phyloP scores from a whole-genome alignment of 352 stramenopile genomes.

The Globisporangium carolinianum region DNA sequence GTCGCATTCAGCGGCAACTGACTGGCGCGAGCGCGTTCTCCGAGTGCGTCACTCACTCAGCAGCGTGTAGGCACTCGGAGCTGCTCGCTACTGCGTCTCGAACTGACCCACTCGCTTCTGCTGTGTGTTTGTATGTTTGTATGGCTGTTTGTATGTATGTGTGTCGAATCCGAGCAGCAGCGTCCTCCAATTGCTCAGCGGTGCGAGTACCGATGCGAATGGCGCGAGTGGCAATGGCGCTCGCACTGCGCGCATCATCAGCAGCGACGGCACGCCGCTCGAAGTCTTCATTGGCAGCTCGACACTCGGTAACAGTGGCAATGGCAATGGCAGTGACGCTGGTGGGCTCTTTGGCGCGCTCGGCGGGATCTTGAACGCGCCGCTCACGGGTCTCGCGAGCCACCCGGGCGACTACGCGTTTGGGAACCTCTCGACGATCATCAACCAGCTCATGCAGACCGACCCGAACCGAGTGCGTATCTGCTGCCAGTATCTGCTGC shows the following conservation, averaged over 20 bases:
- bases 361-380: constrained; percentile 37
- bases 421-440: constrained; percentile 76
- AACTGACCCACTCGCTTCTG: not conserved
- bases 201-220: not conserved
- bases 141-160: not conserved
- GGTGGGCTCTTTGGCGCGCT: constrained; percentile 56
- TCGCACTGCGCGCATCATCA: constrained; percentile 49
- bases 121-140: not conserved
- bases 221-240: constrained; percentile 12
- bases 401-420: constrained; percentile 82
- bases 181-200: constrained; percentile 38
- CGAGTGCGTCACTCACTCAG: constrained; percentile 4
- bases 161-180: constrained; percentile 14
- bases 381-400: constrained; percentile 22
- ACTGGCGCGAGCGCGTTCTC: constrained; percentile 9
- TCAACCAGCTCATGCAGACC: constrained; percentile 88
- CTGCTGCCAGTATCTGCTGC: not conserved
- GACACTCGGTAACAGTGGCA: constrained; percentile 16
- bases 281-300: constrained; percentile 76
- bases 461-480: constrained; percentile 70
- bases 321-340: constrained; percentile 19
- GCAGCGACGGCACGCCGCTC: constrained; percentile 55
- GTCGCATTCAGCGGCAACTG: constrained; percentile 6
- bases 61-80: too few relatives aligned
- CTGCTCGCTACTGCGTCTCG: too few relatives aligned